These are phyloP conservation scores for Xerocomellus amylosporus DNA, from an alignment of 768 basidiomycete species.

Conservation along the genomic window DNA sequence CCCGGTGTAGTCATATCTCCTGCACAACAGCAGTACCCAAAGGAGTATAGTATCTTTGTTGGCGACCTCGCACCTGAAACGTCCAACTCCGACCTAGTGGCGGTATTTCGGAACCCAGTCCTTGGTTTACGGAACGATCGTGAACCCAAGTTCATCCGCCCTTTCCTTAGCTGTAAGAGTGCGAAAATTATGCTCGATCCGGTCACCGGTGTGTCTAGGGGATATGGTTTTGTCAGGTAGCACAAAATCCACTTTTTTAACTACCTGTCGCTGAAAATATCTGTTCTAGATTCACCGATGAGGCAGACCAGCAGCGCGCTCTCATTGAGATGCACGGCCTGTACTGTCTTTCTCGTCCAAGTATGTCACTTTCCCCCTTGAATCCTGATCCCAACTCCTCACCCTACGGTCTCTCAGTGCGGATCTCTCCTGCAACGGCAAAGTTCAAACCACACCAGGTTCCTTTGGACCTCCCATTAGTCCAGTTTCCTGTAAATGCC, in stretches of 20 bases:
- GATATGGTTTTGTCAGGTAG: slow-evolving; percentile 92
- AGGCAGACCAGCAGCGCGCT: slow-evolving; percentile 85
- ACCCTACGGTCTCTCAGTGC: slow-evolving; percentile 57
- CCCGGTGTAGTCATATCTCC: slow-evolving; percentile 27
- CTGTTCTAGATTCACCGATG: slow-evolving; percentile 73
- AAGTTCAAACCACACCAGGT: slow-evolving; percentile 68
- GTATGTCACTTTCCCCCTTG: slow-evolving; percentile 43
- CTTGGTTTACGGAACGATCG: slow-evolving; percentile 81
- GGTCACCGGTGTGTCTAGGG: slow-evolving; percentile 81
- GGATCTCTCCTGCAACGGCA: slow-evolving; percentile 85
- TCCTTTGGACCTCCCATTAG: slow-evolving; percentile 46
- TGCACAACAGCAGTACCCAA: slow-evolving; percentile 59
- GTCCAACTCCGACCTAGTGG: slow-evolving; percentile 93
- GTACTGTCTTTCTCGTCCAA: slow-evolving; percentile 85
- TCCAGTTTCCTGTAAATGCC: slow-evolving; percentile 39
- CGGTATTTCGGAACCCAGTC: slow-evolving; percentile 87
- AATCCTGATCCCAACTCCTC: slow-evolving; percentile 5
- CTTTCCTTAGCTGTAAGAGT: slow-evolving; percentile 90
- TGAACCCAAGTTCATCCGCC: slow-evolving; percentile 84
- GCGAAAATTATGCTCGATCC: slow-evolving; percentile 96
- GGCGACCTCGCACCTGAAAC: slow-evolving; percentile 92
- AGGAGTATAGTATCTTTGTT: slow-evolving; percentile 93
- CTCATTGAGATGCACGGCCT: slow-evolving; percentile 90
- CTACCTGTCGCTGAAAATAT: slow-evolving; percentile 5
- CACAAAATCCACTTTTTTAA: slow-evolving; percentile 10